These are phyloP conservation scores for Anastatica hierochuntica DNA, from an alignment of 345 rosid species.

Conservation along the genomic window DNA sequence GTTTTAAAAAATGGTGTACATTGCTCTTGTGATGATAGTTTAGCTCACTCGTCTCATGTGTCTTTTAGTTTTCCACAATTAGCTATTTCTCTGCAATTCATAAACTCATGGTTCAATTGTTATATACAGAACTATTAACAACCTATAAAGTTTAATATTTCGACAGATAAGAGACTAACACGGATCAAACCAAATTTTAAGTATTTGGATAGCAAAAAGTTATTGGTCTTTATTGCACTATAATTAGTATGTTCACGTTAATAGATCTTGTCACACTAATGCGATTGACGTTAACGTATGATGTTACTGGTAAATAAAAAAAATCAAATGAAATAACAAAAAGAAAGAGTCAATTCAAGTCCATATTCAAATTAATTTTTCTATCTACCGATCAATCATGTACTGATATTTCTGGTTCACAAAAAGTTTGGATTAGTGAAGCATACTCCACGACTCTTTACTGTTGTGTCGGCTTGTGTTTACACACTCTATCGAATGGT, in stretches of 20 bases:
- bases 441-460: no score
- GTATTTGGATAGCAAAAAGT: background rate
- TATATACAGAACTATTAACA: no score
- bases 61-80: no score
- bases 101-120: no score
- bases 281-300: slow-evolving; percentile 22
- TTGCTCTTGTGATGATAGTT: no score
- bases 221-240: slow-evolving; percentile 5
- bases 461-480: slow-evolving; percentile 14
- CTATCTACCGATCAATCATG: slow-evolving; percentile 4
- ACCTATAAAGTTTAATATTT: no score
- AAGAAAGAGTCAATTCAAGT: background rate
- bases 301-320: slow-evolving; percentile 20
- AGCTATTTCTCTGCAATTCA: no score
- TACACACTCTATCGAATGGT: no score
- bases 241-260: slow-evolving; percentile 1
- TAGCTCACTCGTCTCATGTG: no score
- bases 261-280: slow-evolving; percentile 7
- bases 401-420: background rate
- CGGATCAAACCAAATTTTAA: background rate
- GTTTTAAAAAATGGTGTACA: no score
- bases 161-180: no score
- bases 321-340: background rate
- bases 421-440: no score
- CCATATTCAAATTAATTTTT: background rate